Percentiles rank a stretch among this genome's conserved stretches.
phyloP scores from a whole-genome alignment of 495 filamentous ascomycete species.

The Delitschia confertaspora region DNA sequence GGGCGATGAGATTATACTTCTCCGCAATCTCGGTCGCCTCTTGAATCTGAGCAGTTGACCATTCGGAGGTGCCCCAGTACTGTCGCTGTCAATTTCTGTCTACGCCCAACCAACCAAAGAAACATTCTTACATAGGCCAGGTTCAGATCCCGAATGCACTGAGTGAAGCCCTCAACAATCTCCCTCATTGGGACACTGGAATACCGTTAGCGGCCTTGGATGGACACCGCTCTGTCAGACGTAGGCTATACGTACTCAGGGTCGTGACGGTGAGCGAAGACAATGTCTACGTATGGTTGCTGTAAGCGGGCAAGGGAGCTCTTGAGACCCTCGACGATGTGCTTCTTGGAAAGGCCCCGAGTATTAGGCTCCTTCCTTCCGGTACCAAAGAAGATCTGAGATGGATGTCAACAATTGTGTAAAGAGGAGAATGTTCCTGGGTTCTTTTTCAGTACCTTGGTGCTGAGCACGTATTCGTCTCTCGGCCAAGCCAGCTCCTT shows the following conservation, averaged over 20 bases:
- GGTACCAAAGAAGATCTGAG: slow-evolving; percentile 38
- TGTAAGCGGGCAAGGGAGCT: slow-evolving; percentile 39
- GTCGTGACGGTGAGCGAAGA: slow-evolving; percentile 41
- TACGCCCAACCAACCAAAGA: neutral
- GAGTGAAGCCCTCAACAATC: slow-evolving; percentile 45
- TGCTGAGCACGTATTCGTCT: slow-evolving; percentile 42
- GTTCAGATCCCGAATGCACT: slow-evolving; percentile 39
- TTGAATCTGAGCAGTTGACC: slow-evolving; percentile 48
- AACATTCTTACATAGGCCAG: slow-evolving; percentile 33
- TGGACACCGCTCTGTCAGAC: neutral
- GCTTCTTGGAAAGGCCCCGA: slow-evolving; percentile 39
- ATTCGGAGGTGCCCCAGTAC: slow-evolving; percentile 49
- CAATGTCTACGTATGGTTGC: slow-evolving; percentile 42
- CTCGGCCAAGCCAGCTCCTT: slow-evolving; percentile 43
- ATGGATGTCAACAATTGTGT: slow-evolving; percentile 1
- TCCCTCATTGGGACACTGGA: slow-evolving; percentile 41
- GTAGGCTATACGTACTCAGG: slow-evolving; percentile 25
- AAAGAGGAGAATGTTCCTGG: neutral
- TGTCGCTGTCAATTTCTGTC: neutral
- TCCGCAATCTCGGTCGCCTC: slow-evolving; percentile 48
- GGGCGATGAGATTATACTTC: slow-evolving; percentile 48
- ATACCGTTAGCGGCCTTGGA: slow-evolving; percentile 1
- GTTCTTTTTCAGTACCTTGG: too few relatives aligned
- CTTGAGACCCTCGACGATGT: slow-evolving; percentile 43
- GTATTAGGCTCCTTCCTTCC: slow-evolving; percentile 44